Base-by-base conservation (phyloP, 345 rosid genomes). In the Arabidopsis suecica region DNA sequence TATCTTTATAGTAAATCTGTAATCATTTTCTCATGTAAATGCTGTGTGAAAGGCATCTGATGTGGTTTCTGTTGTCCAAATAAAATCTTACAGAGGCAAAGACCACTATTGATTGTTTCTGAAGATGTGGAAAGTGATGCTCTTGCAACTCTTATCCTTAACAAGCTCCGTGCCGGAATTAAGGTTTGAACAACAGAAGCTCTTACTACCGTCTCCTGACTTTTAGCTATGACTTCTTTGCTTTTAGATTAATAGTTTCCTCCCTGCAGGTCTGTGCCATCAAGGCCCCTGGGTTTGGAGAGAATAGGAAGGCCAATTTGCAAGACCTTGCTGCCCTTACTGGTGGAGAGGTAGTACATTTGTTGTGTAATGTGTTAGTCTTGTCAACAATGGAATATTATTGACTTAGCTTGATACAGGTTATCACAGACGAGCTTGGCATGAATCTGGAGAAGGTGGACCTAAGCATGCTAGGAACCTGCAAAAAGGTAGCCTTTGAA, bases 271-370 rank as follows among this genome's bases (percentile, higher is more conserved):
- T 95, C 23, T 95, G 99, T 84, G 90, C 99, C 59, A 83, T 95
- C 38, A 95, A 95, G 74, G 99, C 99, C 56, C 99, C 99, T 60
- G 98, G 98, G 32, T 95, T 95, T 81, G 99, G 99, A 66, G 99
- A 95, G 82, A 95, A 95, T 71, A 81, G 99, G 79, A 92, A 89
- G 81, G 85, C 98, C 42, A 81, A 78, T 66, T 77, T 95, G 71
- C 93, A 92, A 20, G 99, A 95, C 80, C 94, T 95, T 66, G 97
- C 99, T 22, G 80, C 54, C 50, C 95, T 95, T 50, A 92, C 99
- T 2, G 98, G 54, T 49, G 54, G 54, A 49, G 54, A 49, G 54
- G 54, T 49, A 49, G 25, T 49, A 49, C 20, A 49, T 7, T 49
- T 18, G 5, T 18, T 49, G 25, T 0, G 25, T 18, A 49, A 20